phyloP scores from a whole-genome alignment of 306 rosid species.

The Trichosanthes truncata region DNA sequence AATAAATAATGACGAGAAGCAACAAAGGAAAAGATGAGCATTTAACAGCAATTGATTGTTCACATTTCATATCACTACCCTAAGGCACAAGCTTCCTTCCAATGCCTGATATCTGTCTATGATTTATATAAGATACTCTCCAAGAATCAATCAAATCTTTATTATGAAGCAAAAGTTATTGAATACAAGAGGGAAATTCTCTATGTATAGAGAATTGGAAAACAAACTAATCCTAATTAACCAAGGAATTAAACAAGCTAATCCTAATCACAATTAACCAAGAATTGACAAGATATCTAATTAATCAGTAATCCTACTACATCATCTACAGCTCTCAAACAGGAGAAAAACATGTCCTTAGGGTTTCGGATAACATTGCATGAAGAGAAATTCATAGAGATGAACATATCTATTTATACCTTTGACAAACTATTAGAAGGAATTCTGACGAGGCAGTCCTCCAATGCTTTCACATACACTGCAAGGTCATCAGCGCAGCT shows the following conservation, averaged over 20 bases:
- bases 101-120: neutral
- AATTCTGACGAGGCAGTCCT: constrained; percentile 59
- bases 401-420: constrained; percentile 29
- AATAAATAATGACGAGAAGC: neutral
- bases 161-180: too few species aligned
- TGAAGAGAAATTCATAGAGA: neutral
- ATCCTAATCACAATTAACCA: too few species aligned
- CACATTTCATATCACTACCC: neutral
- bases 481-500: constrained; percentile 71
- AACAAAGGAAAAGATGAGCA: neutral
- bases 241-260: too few species aligned
- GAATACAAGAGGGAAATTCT: too few species aligned
- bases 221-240: too few species aligned
- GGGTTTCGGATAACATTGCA: neutral
- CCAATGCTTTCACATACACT: constrained; percentile 55
- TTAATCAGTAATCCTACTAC: too few species aligned
- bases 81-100: neutral
- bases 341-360: neutral
- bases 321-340: neutral
- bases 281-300: too few species aligned
- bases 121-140: neutral
- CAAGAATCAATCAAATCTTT: too few species aligned
- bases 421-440: constrained; percentile 81
- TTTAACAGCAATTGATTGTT: neutral
- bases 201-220: too few species aligned